Base-by-base conservation (phyloP, 2,329 filamentous ascomycete species). In the Plenodomus tracheiphilus region DNA sequence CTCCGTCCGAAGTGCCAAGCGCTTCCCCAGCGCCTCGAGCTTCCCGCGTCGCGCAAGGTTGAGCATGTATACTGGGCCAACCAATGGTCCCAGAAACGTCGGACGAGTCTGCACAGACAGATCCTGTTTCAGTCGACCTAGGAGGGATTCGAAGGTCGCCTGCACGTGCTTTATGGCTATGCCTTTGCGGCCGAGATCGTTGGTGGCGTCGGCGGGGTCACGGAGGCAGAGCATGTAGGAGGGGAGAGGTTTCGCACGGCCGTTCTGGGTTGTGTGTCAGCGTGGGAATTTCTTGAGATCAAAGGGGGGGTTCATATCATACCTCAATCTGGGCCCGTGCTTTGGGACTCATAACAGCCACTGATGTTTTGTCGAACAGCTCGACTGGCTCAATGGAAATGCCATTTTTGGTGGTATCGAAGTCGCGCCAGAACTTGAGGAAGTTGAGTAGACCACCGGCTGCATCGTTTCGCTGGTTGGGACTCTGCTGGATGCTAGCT, bases 151-250 rank as follows among this genome's bases (percentile, higher is more conserved):
- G 22, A 82, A 75, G 0, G 75, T 79, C 11, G 47, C 51, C 50
- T 79, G 74, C 15, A 85, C 59, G 48, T 84, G 77, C 49, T 75
- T 75, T 51, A 81, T 79, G 13, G 74, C 74, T 45, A 74, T 69
- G 38, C 70, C 75, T 44, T 75, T 75, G 37, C 71, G 68, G 28
- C 83, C 83, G 1, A 85, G 73, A 59, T 86, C 80, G 61, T 84
- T 84, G 59, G 74, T 74, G 17, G 76, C 74, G 59, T 85, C 77
- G 7, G 81, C 79, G 0, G 84, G 84, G 57, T 86, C 83, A 65
- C 84, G 82, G 13, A 86, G 70, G 49, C 74, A 80, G 41, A 85
- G 71, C 41, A 81, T 62, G 50, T 60, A 70, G 1, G 38, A 6
- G 2, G 68, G 66, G 2, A 64, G 55, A 4, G 54, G 56, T 9